Evolutionary conservation across 371 early-diverging fungal species (phyloP).

Genomic region (Amoeboaphelidium occidentale): DNA sequence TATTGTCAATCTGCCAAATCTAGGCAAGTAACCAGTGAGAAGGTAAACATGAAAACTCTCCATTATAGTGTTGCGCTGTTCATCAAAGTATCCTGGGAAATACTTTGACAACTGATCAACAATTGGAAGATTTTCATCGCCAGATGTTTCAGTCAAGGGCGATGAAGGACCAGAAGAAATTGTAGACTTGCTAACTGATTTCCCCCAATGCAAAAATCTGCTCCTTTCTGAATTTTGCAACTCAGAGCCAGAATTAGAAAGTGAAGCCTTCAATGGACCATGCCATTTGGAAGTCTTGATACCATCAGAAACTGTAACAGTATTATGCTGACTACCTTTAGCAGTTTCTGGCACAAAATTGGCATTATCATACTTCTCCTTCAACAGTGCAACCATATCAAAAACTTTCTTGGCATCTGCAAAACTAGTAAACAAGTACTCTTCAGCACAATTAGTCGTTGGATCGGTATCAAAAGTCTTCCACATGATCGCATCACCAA

Average conservation of each 20-base stretch:
- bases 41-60: slow-evolving; percentile 7
- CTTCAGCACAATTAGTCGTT: slow-evolving; percentile 25
- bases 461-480: slow-evolving; percentile 30
- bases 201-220: too few species aligned
- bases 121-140: background rate
- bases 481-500: slow-evolving; percentile 20
- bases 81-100: slow-evolving; percentile 19
- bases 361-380: background rate
- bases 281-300: too few species aligned
- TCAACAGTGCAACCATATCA: slow-evolving; percentile 35
- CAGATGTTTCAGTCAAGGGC: background rate
- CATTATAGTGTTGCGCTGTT: slow-evolving; percentile 7
- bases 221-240: too few species aligned
- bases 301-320: too few species aligned
- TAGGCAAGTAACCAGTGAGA: too few species aligned
- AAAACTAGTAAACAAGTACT: slow-evolving; percentile 20
- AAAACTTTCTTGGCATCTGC: slow-evolving; percentile 30
- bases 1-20: slow-evolving; percentile 35
- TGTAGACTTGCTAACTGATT: background rate
- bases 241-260: too few species aligned
- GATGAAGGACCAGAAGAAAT: background rate
- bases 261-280: too few species aligned
- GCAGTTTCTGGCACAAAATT: background rate
- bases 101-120: slow-evolving; percentile 11
- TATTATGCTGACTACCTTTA: background rate